Base-by-base conservation (phyloP, 2,329 filamentous ascomycete species). In the Xylaria sp. region DNA sequence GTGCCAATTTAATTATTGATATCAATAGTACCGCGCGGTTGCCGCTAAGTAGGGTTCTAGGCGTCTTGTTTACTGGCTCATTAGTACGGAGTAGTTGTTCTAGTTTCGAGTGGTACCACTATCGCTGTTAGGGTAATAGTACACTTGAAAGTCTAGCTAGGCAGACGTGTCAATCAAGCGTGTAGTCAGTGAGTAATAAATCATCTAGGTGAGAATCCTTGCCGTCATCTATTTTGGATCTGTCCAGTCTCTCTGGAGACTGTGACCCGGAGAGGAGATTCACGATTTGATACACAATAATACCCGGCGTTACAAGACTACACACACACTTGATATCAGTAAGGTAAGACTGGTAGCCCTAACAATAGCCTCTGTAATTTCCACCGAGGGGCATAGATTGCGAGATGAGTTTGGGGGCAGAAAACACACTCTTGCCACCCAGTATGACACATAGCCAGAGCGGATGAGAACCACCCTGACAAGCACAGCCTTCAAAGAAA, bases 351-450 rank as follows among this genome's bases (percentile, higher is more conserved):
- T 6, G 25, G 23, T n/a, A 15, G 25, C 20, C 36, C 30, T 39
- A 41, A 50, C 23, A 10, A 50, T 41, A 15, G 30, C 43, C 39
- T 25, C 39, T 60, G 13, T 12, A 55, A 60, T 43, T 41, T 55
- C 18, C 13, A 36, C 34, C 28, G n/a, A 6, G 13, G 34, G 48
- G 61, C n/a, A 55, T 55, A 57, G 28, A 3, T 68, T 13, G 46
- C 53, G 53, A 63, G 41, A 59, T 63, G 32, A 58, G 10, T 43
- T 68, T 62, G 53, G 66, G 57, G 63, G 58, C 58, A 48, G 30
- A 52, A 53, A 45, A 28, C 4, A 12, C 9, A 32, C n/a, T 12
- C 50, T 57, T 25, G 9, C 20, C 41, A 58, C 39, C 20, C 6
- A n/a, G 8, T 23, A 13, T 25, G 8, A 64, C 28, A 18, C 57